Evolutionary conservation across 1,284 basidiomycete species (phyloP), one percentile per base, ranked within the genome.

Genomic region (Ganoderma meredithae): DNA sequence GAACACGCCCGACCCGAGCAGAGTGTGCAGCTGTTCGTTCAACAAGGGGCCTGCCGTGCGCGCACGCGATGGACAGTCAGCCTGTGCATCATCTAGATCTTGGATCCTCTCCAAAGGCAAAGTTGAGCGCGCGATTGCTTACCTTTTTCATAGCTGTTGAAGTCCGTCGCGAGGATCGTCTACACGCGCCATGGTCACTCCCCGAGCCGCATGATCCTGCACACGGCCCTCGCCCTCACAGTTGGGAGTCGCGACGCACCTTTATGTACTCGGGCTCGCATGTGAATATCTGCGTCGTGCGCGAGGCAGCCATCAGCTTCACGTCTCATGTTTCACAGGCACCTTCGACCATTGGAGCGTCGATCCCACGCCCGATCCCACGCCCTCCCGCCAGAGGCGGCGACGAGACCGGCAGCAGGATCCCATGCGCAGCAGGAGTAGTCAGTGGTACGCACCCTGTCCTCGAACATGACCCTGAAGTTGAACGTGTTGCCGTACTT

Each of bases 1-100:
- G 76, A 82, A 82, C 5, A 82, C 81, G 0, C 81, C 81, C 1
- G 72, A 72, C 0, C 81, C 81, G 1, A 82, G 67, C 6, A 82
- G 71, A 7, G 77, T 73, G 31, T 72, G 27, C 49, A 76, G 69
- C 58, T 72, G 71, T 10, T 47, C 39, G 25, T 62, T 58, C 36
- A 77, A 67, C 10, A 65, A 36, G 2, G 69, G 68, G 9, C 74
- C 79, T 58, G n/a, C n/a, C 27, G 27, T 1, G 27, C 27, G 27
- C 27, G 13, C 33, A 6, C 36, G 6, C 36, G 3, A 36, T 33
- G 9, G 10, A 6, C 10, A n/a, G 10, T 49, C 22, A 49, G 22
- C 10, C 36, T 6, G n/a, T n/a, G n/a, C n/a, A 9, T 36, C 36
- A 6, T 49, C 1, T 9, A 22, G 10, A 22, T 52, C 12, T 1